Base-by-base conservation (phyloP, 164 flowering plant species). In the Umbellularia californica region DNA sequence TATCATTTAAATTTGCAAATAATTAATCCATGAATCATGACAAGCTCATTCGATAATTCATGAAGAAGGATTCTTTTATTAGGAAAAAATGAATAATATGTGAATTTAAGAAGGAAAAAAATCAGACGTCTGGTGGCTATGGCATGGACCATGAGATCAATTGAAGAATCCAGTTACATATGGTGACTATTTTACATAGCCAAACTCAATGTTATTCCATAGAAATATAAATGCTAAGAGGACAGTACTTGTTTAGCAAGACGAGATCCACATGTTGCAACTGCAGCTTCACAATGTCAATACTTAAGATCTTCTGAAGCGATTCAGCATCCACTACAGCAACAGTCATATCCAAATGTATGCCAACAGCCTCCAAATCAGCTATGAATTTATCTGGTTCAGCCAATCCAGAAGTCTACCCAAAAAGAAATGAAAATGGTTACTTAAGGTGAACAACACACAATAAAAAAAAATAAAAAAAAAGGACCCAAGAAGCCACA, bases 201-300 rank as follows among this genome's bases (percentile, higher is more conserved):
- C 47, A 55, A 15, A 15, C 20, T 15, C 15, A 17, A 19, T 17
- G n/a, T 70, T 5, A 70, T 2, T 50, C 23, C 28, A 19, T n/a
- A 50, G 19, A 25, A 14, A 27, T 50, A 14, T 1, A 50, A 70
- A 30, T 23, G 22, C 30, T 14, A 71, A 60, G 28, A 71, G 20
- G 47, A 55, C 15, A 30, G 3, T 74, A 74, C 76, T 74, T 74
- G 76, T 74, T 74, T 20, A 74, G 76, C 70, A 74, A 66, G 20
- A 74, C 76, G 65, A 74, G 76, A 55, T 74, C 76, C 65, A 67
- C 76, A 50, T 65, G 76, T 50, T 74, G 76, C 70, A 74, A 51
- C 70, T 74, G 76, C 20, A 50, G 76, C 70, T 67, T 74, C 64
- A 67, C 76, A 74, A 74, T 66, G 14, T 67, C 70, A 50, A 74